A percentile compares a stretch with the other conserved stretches of the same genome.
These are phyloP conservation scores for Podospora appendiculata DNA, from an alignment of 495 filamentous ascomycete species.

Conservation along the genomic window DNA sequence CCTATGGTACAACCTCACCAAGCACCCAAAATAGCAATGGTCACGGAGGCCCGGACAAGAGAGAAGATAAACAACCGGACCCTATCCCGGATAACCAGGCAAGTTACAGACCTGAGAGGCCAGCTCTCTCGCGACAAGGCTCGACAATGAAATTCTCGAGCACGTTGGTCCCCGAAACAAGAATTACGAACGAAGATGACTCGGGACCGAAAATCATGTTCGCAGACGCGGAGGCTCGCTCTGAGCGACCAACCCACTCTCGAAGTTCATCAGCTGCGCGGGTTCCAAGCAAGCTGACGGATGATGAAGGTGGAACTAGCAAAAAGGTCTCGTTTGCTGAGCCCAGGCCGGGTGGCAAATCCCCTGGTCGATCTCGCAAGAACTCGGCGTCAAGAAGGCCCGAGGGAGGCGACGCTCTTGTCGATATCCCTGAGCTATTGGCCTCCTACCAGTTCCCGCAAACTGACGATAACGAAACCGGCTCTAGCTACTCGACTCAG, in stretches of 20 bases:
- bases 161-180: constrained; percentile 65
- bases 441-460: constrained; percentile 18
- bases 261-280: constrained; percentile 41
- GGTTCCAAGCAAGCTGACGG: constrained; percentile 55
- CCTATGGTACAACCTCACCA: constrained; percentile 13
- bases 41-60: neutral
- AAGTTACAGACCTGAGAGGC: constrained; percentile 25
- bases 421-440: constrained; percentile 30
- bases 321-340: constrained; percentile 66
- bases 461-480: constrained; percentile 22
- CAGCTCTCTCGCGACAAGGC: constrained; percentile 43
- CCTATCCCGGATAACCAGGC: neutral
- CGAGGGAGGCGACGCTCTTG: constrained; percentile 15
- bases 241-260: constrained; percentile 35
- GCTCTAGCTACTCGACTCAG: constrained; percentile 54
- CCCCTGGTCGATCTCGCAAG: constrained; percentile 19
- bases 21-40: neutral
- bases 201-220: constrained; percentile 76
- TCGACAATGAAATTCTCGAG: constrained; percentile 58
- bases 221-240: constrained; percentile 35
- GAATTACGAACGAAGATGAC: constrained; percentile 55
- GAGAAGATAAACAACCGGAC: neutral
- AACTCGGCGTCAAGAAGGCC: constrained; percentile 19
- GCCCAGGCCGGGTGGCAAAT: constrained; percentile 7
- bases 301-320: constrained; percentile 41